Evolutionary conservation across 345 rosid species (phyloP), one percentile per base, ranked within the genome.

Genomic region (Dipteronia dyeriana): DNA sequence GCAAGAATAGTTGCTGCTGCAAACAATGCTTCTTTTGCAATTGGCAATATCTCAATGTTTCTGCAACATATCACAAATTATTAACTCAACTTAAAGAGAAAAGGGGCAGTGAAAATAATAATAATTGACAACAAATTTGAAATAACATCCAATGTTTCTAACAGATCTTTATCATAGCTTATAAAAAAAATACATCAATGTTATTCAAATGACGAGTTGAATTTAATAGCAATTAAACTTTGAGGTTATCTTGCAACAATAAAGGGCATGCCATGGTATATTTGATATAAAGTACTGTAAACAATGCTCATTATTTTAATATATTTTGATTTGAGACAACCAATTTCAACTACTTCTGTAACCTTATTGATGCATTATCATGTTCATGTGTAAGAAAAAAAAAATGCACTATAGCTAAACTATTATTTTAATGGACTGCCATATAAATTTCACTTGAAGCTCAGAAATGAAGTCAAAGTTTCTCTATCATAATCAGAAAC

Each of bases 21-120:
- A 83, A 93, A 91, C 81, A 95, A 45, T 49, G 92, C 97, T 85
- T 91, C 95, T 76, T 87, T 93, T 69, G 89, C 98, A 29, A 90
- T 73, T 3, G 92, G 84, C 70, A 85, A 78, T 76, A 93, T 90
- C 79, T 91, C 92, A 79, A 85, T 79, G 68, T 84, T 80, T 85
- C 99, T 95, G 92, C 70, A 83, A 34, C 86, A 81, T 75, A 10
- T 77, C 70, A 79, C n/a, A 74, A 45, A 16, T 17, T 61, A 34
- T 45, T 49, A 5, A 31, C 41, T 68, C 6, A 31, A 2, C 20
- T 68, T 34, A 22, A 5, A 17, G 31, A 43, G 54, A 26, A 14
- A 73, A 13, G 10, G 20, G 10, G 51, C 66, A 61, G 71, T 8
- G 5, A n/a, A 59, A 31, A 57, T 71, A 25, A 34, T 9, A 3